Percentiles rank a stretch among this genome's conserved stretches.
These are phyloP conservation scores for Mycena leptocephala DNA, from an alignment of 768 basidiomycete species.

Conservation along the genomic window DNA sequence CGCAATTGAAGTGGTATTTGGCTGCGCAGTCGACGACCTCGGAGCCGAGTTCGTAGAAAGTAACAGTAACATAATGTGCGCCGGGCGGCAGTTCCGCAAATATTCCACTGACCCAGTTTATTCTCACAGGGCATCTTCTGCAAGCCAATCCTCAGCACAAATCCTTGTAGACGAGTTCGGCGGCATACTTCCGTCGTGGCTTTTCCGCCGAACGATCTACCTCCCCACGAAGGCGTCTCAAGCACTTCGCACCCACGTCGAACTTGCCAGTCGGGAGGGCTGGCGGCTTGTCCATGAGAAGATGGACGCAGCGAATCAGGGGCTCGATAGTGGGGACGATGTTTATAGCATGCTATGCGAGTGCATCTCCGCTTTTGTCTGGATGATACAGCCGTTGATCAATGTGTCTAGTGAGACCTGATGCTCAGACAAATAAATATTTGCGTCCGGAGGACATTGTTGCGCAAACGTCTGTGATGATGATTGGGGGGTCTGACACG, in stretches of 20 bases:
- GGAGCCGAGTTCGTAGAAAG: slow-evolving; percentile 26
- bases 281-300: slow-evolving; percentile 24
- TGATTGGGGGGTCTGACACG: slow-evolving; percentile 27
- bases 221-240: slow-evolving; percentile 23
- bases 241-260: slow-evolving; percentile 17
- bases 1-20: slow-evolving; percentile 27
- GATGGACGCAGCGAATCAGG: slow-evolving; percentile 24
- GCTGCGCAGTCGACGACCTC: slow-evolving; percentile 22
- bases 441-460: slow-evolving; percentile 27
- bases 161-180: slow-evolving; percentile 22
- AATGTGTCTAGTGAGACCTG: slow-evolving; percentile 19
- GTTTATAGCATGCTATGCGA: slow-evolving; percentile 23
- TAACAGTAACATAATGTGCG: slow-evolving; percentile 23
- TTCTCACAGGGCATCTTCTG: slow-evolving; percentile 18
- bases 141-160: slow-evolving; percentile 20
- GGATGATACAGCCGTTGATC: slow-evolving; percentile 21
- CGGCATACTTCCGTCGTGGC: slow-evolving; percentile 18
- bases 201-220: slow-evolving; percentile 22
- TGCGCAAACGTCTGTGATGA: slow-evolving; percentile 29
- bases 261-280: slow-evolving; percentile 24
- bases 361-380: slow-evolving; percentile 13
- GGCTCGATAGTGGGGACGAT: slow-evolving; percentile 22
- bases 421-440: slow-evolving; percentile 19
- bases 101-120: slow-evolving; percentile 19
- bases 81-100: slow-evolving; percentile 15